These are phyloP conservation scores for Thelephora aurantiotincta DNA, from an alignment of 768 basidiomycete genomes.

Conservation along the genomic window DNA sequence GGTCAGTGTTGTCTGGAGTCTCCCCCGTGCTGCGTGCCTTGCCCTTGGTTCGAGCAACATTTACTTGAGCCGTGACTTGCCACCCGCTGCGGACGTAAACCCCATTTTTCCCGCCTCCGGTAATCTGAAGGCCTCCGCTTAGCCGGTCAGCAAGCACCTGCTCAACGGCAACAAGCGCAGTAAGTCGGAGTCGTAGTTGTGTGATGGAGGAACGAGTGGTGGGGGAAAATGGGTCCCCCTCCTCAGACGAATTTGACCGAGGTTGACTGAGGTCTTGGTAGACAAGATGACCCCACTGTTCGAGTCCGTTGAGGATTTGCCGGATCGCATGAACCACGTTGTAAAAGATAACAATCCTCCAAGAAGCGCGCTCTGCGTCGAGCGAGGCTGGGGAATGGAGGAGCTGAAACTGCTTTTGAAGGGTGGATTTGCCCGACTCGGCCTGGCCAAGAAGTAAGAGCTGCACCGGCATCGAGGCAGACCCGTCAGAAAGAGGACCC, in stretches of 20 bases:
- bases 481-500: not conserved
- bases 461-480: conserved; percentile 1
- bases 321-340: conserved; percentile 40
- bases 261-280: conserved; percentile 15
- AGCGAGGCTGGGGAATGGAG: conserved; percentile 60
- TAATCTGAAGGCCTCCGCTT: conserved; percentile 58
- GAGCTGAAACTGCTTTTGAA: conserved; percentile 77
- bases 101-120: conserved; percentile 56
- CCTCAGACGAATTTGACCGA: conserved; percentile 15
- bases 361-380: conserved; percentile 56
- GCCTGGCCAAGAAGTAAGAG: conserved; percentile 68
- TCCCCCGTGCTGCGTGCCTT: conserved; percentile 16
- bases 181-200: conserved; percentile 39
- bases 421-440: conserved; percentile 68
- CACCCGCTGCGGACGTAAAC: conserved; percentile 72
- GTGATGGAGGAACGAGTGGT: conserved; percentile 5
- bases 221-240: conserved; percentile 11
- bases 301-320: conserved; percentile 20
- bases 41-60: conserved; percentile 13
- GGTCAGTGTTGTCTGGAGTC: conserved; percentile 21
- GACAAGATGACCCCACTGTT: conserved; percentile 21
- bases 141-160: conserved; percentile 52
- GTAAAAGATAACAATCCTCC: conserved; percentile 73
- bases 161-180: conserved; percentile 48
- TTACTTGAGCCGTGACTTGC: conserved; percentile 38